Percentiles rank a stretch among this genome's conserved stretches.
Evolutionary conservation across 129 eudicot genomes (phyloP).

Genomic region (Centrapalus pauciflorus): DNA sequence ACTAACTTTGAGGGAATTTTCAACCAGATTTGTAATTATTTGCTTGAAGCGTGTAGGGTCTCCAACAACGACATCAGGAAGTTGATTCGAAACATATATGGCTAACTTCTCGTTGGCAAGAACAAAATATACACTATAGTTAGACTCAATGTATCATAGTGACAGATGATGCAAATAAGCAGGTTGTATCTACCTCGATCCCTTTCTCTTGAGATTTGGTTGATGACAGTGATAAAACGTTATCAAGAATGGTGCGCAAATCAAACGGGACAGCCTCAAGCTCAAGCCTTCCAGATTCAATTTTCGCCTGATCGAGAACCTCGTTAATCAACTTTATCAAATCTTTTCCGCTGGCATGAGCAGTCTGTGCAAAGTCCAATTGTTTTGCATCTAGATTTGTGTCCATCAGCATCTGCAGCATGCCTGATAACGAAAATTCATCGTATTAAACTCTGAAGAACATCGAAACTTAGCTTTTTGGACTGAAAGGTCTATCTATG

Average conservation of each 20-base stretch:
- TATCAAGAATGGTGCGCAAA: conserved; percentile 70
- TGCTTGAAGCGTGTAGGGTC: conserved; percentile 90
- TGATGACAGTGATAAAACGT: conserved; percentile 65
- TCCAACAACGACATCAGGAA: conserved; percentile 82
- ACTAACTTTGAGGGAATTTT: conserved; percentile 81
- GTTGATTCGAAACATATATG: conserved; percentile 72
- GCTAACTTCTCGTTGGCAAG: conserved; percentile 57
- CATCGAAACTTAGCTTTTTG: background rate
- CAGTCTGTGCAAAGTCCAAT: conserved; percentile 76
- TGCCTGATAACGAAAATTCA: conserved; percentile 42
- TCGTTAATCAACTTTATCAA: conserved; percentile 66
- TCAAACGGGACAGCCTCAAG: conserved; percentile 88
- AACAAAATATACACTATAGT: background rate
- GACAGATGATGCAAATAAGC: background rate
- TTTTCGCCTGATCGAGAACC: conserved; percentile 95
- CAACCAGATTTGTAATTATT: conserved; percentile 85
- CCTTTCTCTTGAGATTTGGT: conserved; percentile 70
- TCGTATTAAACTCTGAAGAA: background rate
- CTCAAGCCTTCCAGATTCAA: conserved; percentile 92
- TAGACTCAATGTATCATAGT: background rate
- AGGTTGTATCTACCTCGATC: conserved; percentile 50
- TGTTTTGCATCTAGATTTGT: conserved; percentile 67
- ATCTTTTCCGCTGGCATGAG: conserved; percentile 88
- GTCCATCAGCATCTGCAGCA: conserved; percentile 97
- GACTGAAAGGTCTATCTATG: conserved; percentile 1